phyloP scores from a whole-genome alignment of 331 rosid genomes.

The Quercus phellos region DNA sequence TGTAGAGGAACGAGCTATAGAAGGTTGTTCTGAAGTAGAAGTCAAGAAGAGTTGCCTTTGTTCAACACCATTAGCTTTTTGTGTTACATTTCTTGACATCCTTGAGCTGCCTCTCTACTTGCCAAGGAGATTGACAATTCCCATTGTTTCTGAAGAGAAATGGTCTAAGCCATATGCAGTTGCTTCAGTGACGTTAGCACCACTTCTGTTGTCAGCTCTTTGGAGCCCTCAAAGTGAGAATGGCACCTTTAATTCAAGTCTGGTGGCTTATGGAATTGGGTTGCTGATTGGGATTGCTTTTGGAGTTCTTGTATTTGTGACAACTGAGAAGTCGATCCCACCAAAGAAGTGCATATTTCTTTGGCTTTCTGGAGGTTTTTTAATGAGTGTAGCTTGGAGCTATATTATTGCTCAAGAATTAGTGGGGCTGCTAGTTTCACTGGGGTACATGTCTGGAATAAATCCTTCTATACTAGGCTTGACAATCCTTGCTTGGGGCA shows the following conservation, averaged over 20 bases:
- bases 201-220: constrained; percentile 55
- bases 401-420: constrained; percentile 78
- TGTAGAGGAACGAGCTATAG: constrained; percentile 16
- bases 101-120: constrained; percentile 77
- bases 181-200: constrained; percentile 64
- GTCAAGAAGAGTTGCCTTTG: constrained; percentile 22
- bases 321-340: constrained; percentile 53
- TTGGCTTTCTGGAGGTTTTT: constrained; percentile 80
- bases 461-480: constrained; percentile 69
- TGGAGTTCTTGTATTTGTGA: constrained; percentile 40
- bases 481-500: constrained; percentile 91
- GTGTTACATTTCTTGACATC: constrained; percentile 20
- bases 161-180: constrained; percentile 78
- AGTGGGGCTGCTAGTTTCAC: constrained; percentile 69
- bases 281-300: constrained; percentile 36
- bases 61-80: constrained; percentile 21
- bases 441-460: constrained; percentile 62
- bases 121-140: constrained; percentile 86
- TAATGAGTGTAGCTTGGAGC: constrained; percentile 92
- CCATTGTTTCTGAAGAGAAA: constrained; percentile 66
- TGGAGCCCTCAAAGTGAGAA: constrained; percentile 23
- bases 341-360: constrained; percentile 61
- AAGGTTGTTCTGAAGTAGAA: constrained; percentile 1
- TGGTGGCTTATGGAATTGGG: constrained; percentile 37
- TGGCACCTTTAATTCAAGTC: constrained; percentile 10